A percentile compares a stretch with the other conserved stretches of the same genome.
Evolutionary conservation across 2,329 filamentous ascomycete species (phyloP).

Genomic region (Aureobasidium sp.): DNA sequence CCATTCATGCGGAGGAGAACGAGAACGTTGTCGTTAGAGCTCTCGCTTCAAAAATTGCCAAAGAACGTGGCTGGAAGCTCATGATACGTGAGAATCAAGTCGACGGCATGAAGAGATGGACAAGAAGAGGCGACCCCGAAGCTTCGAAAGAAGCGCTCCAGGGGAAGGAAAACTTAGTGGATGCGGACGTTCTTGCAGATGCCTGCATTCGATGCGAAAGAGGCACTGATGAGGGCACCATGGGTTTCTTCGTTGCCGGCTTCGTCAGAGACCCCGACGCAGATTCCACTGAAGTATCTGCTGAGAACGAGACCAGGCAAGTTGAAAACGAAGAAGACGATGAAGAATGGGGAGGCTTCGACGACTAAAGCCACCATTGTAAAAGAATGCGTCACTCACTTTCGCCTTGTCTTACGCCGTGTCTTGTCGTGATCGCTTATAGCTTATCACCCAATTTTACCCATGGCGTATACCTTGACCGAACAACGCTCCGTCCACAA

Average conservation of each 20-base stretch:
- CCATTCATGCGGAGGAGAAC: conserved; percentile 79
- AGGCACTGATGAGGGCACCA: conserved; percentile 51
- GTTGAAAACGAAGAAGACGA: conserved; percentile 17
- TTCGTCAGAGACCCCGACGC: conserved; percentile 57
- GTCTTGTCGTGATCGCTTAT: not conserved
- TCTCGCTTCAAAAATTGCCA: conserved; percentile 60
- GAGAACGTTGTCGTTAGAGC: conserved; percentile 73
- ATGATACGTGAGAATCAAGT: conserved; percentile 66
- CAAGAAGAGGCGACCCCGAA: conserved; percentile 43
- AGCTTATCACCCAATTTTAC: not conserved
- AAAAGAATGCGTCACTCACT: not conserved
- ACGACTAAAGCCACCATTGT: conserved; percentile 22
- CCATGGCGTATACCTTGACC: not conserved
- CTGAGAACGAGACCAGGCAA: not conserved
- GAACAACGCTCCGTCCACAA: not conserved
- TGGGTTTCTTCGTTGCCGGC: conserved; percentile 92
- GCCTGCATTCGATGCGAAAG: conserved; percentile 22
- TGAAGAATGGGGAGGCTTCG: conserved; percentile 40
- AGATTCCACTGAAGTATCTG: not conserved
- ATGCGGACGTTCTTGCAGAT: conserved; percentile 23
- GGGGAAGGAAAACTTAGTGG: conserved; percentile 25
- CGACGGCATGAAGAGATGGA: conserved; percentile 68
- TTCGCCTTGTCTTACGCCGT: not conserved
- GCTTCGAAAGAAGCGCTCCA: conserved; percentile 29
- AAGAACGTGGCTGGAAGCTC: conserved; percentile 67